Conservation (phyloP, 805 yeast species). For the Schizosaccharomyces lindneri region DNA sequence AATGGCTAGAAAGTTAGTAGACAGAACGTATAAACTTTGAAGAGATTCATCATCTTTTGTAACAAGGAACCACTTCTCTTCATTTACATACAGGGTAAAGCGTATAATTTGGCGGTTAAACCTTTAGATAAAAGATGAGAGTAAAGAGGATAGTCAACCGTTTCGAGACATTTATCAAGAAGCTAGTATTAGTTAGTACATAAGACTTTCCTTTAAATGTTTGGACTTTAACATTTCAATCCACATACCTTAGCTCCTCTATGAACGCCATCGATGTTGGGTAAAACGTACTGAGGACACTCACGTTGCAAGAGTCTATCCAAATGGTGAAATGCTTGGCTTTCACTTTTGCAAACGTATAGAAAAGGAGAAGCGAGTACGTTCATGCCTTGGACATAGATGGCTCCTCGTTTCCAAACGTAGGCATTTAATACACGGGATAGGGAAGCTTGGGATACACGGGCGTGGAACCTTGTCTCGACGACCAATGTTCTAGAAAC, state of each 20-base stretch:
- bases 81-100: conserved; percentile 22
- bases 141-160: conserved; percentile 49
- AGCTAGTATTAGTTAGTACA: conserved; percentile 16
- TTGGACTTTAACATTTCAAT: conserved; percentile 3
- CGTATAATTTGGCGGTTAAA: conserved; percentile 65
- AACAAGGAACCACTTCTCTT: too few species aligned
- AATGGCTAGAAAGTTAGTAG: conserved; percentile 20
- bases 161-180: conserved; percentile 46
- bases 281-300: conserved; percentile 57
- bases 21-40: too few species aligned
- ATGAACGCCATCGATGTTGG: conserved; percentile 58
- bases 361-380: conserved; percentile 65
- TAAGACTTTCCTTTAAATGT: neutral
- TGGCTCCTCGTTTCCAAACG: conserved; percentile 19
- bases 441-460: conserved; percentile 45
- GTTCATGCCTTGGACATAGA: conserved; percentile 81
- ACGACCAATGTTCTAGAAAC: conserved; percentile 66
- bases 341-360: conserved; percentile 52
- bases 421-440: conserved; percentile 47
- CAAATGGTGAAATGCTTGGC: conserved; percentile 58
- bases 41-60: too few species aligned
- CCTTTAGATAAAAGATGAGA: conserved; percentile 34
- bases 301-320: conserved; percentile 33
- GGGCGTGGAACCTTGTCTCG: conserved; percentile 35
- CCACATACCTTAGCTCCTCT: conserved; percentile 24